Percentiles rank a stretch among this genome's conserved stretches.
These are phyloP conservation scores for Brassica rapa DNA, from an alignment of 345 rosid genomes.

Conservation along the genomic window DNA sequence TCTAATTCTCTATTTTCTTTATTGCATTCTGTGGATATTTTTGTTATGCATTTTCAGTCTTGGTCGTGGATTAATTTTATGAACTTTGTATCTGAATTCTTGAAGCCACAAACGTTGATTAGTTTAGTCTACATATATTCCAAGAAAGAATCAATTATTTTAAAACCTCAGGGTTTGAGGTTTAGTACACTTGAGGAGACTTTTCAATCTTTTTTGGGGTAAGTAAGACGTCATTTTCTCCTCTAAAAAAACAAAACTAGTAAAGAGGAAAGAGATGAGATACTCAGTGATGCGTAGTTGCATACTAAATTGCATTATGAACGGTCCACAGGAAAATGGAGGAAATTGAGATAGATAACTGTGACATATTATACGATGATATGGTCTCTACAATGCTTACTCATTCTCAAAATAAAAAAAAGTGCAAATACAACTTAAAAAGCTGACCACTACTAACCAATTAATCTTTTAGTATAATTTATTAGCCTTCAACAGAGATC, in stretches of 20 bases:
- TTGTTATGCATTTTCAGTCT: background rate
- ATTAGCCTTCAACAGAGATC: slow-evolving; percentile 10
- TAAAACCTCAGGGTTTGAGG: background rate
- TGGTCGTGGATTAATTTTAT: background rate
- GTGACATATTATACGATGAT: slow-evolving; percentile 10
- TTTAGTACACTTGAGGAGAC: background rate
- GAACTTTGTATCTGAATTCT: background rate
- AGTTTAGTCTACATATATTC: slow-evolving; percentile 12
- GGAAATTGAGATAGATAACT: background rate
- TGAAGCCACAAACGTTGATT: slow-evolving; percentile 32
- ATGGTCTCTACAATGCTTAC: slow-evolving; percentile 18
- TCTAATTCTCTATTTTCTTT: background rate
- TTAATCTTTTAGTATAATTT: slow-evolving; percentile 24
- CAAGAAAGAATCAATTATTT: background rate
- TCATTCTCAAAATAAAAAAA: slow-evolving; percentile 22
- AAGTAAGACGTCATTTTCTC: slow-evolving; percentile 13
- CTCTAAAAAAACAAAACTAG: background rate
- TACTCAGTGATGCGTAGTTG: background rate
- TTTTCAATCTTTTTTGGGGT: background rate
- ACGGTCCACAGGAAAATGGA: slow-evolving; percentile 1
- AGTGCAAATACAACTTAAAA: slow-evolving; percentile 14
- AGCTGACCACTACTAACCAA: slow-evolving; percentile 26
- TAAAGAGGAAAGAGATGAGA: background rate
- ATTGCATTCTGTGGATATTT: background rate
- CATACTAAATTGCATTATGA: background rate